These are phyloP conservation scores for Exidia glandulosa DNA, from an alignment of 768 basidiomycete species.

Conservation along the genomic window DNA sequence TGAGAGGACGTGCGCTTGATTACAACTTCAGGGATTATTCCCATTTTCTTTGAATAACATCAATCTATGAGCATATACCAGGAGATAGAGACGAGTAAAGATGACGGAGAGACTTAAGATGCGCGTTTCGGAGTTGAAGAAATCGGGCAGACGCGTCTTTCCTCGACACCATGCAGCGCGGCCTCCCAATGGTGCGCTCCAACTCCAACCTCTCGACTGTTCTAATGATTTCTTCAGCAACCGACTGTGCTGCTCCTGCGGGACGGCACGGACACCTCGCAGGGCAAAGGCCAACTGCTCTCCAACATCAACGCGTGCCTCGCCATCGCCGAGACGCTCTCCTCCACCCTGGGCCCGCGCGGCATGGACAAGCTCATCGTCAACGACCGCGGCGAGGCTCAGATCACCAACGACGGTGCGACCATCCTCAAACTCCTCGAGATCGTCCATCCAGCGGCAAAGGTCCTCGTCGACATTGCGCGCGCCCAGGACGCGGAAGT, in stretches of 20 bases:
- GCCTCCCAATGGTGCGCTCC: slow-evolving; percentile 56
- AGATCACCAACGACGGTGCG: slow-evolving; percentile 99
- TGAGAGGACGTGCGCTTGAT: no score
- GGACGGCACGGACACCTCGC: slow-evolving; percentile 93
- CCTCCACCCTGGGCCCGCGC: slow-evolving; percentile 91
- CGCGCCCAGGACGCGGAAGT: slow-evolving; percentile 97
- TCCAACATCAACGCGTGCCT: slow-evolving; percentile 97
- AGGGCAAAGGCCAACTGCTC: slow-evolving; percentile 83
- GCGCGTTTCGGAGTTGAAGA: not conserved
- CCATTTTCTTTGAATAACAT: no score
- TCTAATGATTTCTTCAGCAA: slow-evolving; percentile 46
- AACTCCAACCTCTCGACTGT: not conserved
- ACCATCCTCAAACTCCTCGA: slow-evolving; percentile 96
- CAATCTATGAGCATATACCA: no score
- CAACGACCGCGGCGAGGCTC: slow-evolving; percentile 84
- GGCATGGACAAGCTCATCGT: slow-evolving; percentile 99
- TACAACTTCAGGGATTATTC: no score
- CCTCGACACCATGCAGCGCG: slow-evolving; percentile 63
- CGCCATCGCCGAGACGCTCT: slow-evolving; percentile 81
- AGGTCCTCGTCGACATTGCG: slow-evolving; percentile 96
- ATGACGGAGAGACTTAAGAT: not conserved
- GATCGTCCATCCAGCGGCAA: slow-evolving; percentile 94
- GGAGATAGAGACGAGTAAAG: no score
- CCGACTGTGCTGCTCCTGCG: slow-evolving; percentile 92
- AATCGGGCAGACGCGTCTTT: slow-evolving; percentile 6